Evolutionary conservation across 192 early-diverging fungal genomes (phyloP), one percentile per base, ranked within the genome.

Genomic region (Podila epigama): DNA sequence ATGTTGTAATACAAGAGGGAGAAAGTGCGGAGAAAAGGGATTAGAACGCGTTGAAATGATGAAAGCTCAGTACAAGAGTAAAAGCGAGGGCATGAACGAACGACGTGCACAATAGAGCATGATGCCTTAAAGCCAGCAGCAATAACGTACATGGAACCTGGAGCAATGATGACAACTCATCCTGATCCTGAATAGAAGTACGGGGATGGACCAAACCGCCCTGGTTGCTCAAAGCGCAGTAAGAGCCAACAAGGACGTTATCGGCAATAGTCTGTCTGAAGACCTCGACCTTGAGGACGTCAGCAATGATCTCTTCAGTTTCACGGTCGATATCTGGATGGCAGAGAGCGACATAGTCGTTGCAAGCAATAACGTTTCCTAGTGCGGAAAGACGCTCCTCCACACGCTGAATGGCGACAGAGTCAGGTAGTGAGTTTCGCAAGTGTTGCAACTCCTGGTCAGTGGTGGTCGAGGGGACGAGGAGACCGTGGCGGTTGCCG

Each of bases 331-430:
- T 90, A 79, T 99, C 97, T 20, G 97, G 97, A 73, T 99, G 97
- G 22, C 98, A 95, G 31, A 99, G 88, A 3, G 97, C 97, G 35
- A 97, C 97, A 75, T 99, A 97, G 79, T 99, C 97, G 79, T 99
- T 99, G 86, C 97, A 99, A 22, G 95, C 96, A 87, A 99, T 96
- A 20, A 99, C 97, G 83, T 99, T 99, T 51, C 97, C 97, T 28
- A 99, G 85, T 27, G 97, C 97, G 33, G 95, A 97, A 34, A 99
- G 85, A 34, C 97, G 90, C 85, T 99, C 97, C 82, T 99, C 97
- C 16, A 99, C 92, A 41, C 97, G 91, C 84, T 98, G 97, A 78
- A 99, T 94, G 29, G 88, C 87, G 25, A 99, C 93, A 16, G 82
- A 81, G 48, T 99, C 97, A 10, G 97, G 97, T 22, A 99, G 86